Evolutionary conservation across 1,284 basidiomycete species (phyloP).

Genomic region (Puccinia horiana): DNA sequence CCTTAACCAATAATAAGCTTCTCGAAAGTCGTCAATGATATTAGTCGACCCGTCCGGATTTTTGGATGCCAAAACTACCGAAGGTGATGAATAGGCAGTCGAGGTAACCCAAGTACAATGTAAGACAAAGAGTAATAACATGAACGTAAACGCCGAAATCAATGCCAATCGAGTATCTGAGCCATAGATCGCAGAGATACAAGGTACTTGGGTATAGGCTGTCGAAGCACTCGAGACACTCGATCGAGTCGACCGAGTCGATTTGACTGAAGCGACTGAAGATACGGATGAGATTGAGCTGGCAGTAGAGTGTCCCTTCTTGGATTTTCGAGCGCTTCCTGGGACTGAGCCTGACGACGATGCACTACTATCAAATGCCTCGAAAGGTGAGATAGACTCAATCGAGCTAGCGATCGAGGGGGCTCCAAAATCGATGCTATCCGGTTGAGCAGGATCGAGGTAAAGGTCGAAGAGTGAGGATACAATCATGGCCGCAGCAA

Average conservation of each 20-base stretch:
- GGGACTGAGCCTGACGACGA: constrained; percentile 52
- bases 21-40: constrained; percentile 99
- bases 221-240: constrained; percentile 49
- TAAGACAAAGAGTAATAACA: constrained; percentile 62
- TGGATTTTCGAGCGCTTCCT: constrained; percentile 50
- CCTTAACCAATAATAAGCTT: constrained; percentile 99
- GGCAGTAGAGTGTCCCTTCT: constrained; percentile 32
- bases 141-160: constrained; percentile 78
- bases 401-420: constrained; percentile 54
- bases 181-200: constrained; percentile 71
- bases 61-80: constrained; percentile 84
- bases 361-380: constrained; percentile 54
- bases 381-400: constrained; percentile 55
- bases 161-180: constrained; percentile 79
- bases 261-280: constrained; percentile 57
- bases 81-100: constrained; percentile 93
- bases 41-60: constrained; percentile 82
- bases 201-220: constrained; percentile 57
- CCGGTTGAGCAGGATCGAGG: constrained; percentile 65
- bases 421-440: constrained; percentile 52
- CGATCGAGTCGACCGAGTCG: constrained; percentile 62
- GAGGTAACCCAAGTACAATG: constrained; percentile 98
- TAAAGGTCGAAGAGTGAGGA: constrained; percentile 87
- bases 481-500: constrained; percentile 84
- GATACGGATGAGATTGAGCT: constrained; percentile 55